Evolutionary conservation across 2,329 filamentous ascomycete genomes (phyloP).

Genomic region (Penicillium sp.): DNA sequence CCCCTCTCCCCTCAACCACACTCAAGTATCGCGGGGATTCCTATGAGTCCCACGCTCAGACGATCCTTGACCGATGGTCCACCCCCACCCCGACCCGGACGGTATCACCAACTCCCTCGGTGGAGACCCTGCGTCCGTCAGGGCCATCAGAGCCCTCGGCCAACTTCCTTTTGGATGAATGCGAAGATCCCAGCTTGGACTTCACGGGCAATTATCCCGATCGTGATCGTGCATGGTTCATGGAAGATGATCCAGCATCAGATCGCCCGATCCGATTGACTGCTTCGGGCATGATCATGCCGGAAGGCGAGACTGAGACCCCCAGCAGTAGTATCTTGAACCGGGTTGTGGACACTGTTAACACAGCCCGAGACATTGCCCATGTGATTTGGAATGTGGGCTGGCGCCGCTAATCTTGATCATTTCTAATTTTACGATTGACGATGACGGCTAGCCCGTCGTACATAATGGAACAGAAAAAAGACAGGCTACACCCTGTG

Average conservation of each 20-base stretch:
- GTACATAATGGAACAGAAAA: neutral
- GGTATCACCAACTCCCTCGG: constrained; percentile 72
- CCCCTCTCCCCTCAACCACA: constrained; percentile 81
- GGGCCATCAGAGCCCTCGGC: constrained; percentile 57
- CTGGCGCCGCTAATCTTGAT: constrained; percentile 51
- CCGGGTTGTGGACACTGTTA: constrained; percentile 74
- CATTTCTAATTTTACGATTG: neutral
- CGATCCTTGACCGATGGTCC: constrained; percentile 33
- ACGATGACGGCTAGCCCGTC: neutral
- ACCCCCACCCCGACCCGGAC: constrained; percentile 41
- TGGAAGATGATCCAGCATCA: constrained; percentile 55
- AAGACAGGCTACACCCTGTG: neutral
- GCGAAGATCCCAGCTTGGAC: constrained; percentile 50
- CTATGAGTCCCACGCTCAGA: constrained; percentile 54
- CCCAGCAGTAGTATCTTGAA: constrained; percentile 67
- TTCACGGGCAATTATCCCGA: constrained; percentile 32
- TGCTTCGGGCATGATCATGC: constrained; percentile 87
- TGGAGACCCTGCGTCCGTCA: constrained; percentile 73
- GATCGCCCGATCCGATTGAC: constrained; percentile 69
- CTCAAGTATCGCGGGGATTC: constrained; percentile 80
- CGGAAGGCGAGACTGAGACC: constrained; percentile 70
- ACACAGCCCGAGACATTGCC: constrained; percentile 63
- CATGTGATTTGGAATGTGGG: constrained; percentile 67
- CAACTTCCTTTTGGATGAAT: constrained; percentile 64
- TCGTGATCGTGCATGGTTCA: constrained; percentile 32